Percentiles rank a stretch among this genome's conserved stretches.
Evolutionary conservation across 2,329 filamentous ascomycete genomes (phyloP).

Genomic region (Xylariaceae sp.): DNA sequence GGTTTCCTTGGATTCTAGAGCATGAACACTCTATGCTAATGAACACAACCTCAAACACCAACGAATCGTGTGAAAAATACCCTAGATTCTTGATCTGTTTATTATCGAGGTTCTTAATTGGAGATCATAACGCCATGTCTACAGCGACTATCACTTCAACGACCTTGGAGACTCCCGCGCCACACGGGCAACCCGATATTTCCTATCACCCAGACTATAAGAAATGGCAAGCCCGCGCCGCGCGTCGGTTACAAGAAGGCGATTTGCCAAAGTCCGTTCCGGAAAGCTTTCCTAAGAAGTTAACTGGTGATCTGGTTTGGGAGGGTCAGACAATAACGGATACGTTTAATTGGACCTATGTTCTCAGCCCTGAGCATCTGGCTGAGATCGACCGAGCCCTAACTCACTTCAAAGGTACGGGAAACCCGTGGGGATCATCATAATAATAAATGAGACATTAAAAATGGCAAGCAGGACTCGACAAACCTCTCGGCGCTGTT

Average conservation of each 20-base stretch:
- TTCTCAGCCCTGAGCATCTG: conserved; percentile 54
- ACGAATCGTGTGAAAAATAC: not conserved
- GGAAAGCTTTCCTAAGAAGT: conserved; percentile 55
- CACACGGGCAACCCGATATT: conserved; percentile 60
- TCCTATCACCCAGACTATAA: conserved; percentile 60
- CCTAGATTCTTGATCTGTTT: not conserved
- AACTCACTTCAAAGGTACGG: conserved; percentile 50
- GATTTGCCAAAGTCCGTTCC: conserved; percentile 51
- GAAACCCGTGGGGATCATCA: not conserved
- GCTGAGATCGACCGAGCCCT: conserved; percentile 55
- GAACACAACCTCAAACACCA: not conserved
- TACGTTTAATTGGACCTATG: conserved; percentile 61
- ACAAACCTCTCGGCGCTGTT: conserved; percentile 50
- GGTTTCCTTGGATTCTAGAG: conserved; percentile 5
- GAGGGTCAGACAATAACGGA: conserved; percentile 57
- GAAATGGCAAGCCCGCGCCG: conserved; percentile 59
- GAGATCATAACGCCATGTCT: conserved; percentile 7
- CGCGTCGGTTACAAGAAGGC: conserved; percentile 52
- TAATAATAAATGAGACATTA: not conserved
- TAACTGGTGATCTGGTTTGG: conserved; percentile 63
- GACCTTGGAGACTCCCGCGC: conserved; percentile 34
- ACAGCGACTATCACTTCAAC: conserved; percentile 33
- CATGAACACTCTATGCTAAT: not conserved
- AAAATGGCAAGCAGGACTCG: conserved; percentile 14
- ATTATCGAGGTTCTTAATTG: too few species aligned